Evolutionary conservation across 2,329 filamentous ascomycete species (phyloP), one percentile per base, ranked within the genome.

Genomic region (Hyphodiscus sp.): DNA sequence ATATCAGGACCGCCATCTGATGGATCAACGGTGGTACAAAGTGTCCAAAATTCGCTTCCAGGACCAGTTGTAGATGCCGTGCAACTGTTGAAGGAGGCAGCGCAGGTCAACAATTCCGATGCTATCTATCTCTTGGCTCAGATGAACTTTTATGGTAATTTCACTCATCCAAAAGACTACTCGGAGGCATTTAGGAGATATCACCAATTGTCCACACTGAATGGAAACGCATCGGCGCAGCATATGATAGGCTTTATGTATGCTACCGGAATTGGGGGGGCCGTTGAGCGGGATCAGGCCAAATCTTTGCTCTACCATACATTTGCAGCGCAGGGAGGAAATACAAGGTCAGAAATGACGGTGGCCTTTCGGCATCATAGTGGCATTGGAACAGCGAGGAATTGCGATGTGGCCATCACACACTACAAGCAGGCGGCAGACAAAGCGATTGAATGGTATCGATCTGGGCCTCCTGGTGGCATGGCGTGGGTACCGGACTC

Each of bases 181-280:
- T 76, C 80, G 30, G 77, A 81, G 47, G 89, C 94, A 0, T 96
- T 95, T 68, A 76, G 80, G 60, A 81, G 89, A 73, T 99, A 97
- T 70, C 77, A 87, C 58, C 78, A 85, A 57, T 78, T 99, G 51
- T 89, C 92, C 2, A 77, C 79, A 18, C 69, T 85, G 55, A 81
- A 87, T 60, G 94, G 92, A 45, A 97, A 99, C 70, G 86, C 83
- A 60, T 95, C 92, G 13, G 94, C 94, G 1, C 90, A 97, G 69
- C 87, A 95, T 71, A 96, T 99, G 92, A 69, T 97, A 46, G 94
- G 89, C 0, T 83, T 99, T 63, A 94, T 96, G 80, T 92, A 99
- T 71, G 91, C 91, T 38, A 99, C 94, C 0, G 94, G 94, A 0
- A 78, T 99, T 54, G 91, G 89, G 16, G 83, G 83, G 30, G 85